Base-by-base conservation (phyloP, 495 filamentous ascomycete genomes). In the Physcia stellaris region DNA sequence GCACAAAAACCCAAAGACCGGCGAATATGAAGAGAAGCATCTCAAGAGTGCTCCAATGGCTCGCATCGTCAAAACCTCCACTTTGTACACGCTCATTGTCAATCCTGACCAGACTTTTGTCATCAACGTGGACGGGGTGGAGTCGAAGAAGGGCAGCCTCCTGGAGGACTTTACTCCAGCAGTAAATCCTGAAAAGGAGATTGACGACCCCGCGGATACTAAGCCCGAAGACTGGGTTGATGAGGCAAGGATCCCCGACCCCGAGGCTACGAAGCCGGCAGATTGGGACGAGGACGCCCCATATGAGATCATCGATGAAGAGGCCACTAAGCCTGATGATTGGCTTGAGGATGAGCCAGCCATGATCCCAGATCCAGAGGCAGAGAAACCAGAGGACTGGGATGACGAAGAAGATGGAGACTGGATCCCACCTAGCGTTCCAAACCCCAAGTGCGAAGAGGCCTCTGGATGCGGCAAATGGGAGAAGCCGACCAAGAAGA, bases 11-110 rank as follows among this genome's bases (percentile, higher is more conserved):
- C 92, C 92, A 54, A 96, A 94, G 82, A 95, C 86, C 35, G 87
- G 90, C 62, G 88, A 95, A 63, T 99, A 99, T 52, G 90, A 96
- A 73, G 92, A 99, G 81, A 99, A 99, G 77, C 92, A 99, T 67
- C 72, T 96, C 38, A 81, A 74, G 59, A 70, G 72, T 50, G 77
- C 90, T 28, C 86, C 92, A 29, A 65, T 77, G 35, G 86, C 88
- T 54, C 79, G 77, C 52, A 92, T 88, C 57, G 71, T 73, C 65
- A 95, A 95, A 76, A 76, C 80, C 46, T 81, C 85, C 38, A 77
- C 87, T 49, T 75, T 99, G 32, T 99, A 99, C 70, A 96, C 92
- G 34, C 71, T 99, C 45, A 83, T 94, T 46, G 80, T 99, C 54
- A 82, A 84, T 52, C 84, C 87, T 48, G 86, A 99, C 69, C 88